Percentiles rank a stretch among this genome's conserved stretches.
Evolutionary conservation across 2,329 filamentous ascomycete species (phyloP).

Genomic region (Fusarium globosum): DNA sequence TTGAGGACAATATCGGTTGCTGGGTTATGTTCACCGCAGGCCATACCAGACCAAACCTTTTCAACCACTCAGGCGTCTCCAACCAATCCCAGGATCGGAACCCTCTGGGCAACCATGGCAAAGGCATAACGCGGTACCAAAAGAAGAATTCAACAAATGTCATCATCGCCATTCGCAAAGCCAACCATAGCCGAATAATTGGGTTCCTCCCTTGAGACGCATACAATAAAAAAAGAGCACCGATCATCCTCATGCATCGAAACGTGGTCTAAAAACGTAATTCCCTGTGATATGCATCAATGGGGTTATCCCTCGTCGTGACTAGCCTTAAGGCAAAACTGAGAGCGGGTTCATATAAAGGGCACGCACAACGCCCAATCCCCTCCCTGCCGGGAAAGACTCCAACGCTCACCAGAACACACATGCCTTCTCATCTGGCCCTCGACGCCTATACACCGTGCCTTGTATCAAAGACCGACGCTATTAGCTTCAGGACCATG

Average conservation of each 20-base stretch:
- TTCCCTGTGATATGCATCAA: conserved; percentile 53
- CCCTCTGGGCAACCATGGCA: conserved; percentile 39
- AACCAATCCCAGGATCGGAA: conserved; percentile 33
- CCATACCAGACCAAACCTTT: conserved; percentile 36
- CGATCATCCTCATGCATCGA: conserved; percentile 62
- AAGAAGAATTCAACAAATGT: conserved; percentile 39
- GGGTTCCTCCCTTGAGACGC: conserved; percentile 45
- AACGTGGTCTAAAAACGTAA: conserved; percentile 60
- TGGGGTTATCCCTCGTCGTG: conserved; percentile 45
- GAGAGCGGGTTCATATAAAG: conserved; percentile 43
- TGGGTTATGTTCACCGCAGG: conserved; percentile 33
- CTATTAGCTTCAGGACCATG: conserved; percentile 46
- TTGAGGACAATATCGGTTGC: conserved; percentile 41
- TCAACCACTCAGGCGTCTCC: conserved; percentile 39
- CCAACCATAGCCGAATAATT: conserved; percentile 42
- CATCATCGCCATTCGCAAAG: conserved; percentile 40
- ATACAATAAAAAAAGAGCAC: conserved; percentile 54
- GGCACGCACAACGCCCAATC: conserved; percentile 46
- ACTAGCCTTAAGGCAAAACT: conserved; percentile 44
- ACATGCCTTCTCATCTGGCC: conserved; percentile 45
- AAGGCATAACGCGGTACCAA: conserved; percentile 40
- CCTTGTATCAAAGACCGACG: conserved; percentile 40
- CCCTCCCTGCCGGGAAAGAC: conserved; percentile 45
- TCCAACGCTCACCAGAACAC: conserved; percentile 47
- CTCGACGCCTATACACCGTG: conserved; percentile 35